Evolutionary conservation across 371 early-diverging fungal species (phyloP).

Genomic region (Mucor irregularis): DNA sequence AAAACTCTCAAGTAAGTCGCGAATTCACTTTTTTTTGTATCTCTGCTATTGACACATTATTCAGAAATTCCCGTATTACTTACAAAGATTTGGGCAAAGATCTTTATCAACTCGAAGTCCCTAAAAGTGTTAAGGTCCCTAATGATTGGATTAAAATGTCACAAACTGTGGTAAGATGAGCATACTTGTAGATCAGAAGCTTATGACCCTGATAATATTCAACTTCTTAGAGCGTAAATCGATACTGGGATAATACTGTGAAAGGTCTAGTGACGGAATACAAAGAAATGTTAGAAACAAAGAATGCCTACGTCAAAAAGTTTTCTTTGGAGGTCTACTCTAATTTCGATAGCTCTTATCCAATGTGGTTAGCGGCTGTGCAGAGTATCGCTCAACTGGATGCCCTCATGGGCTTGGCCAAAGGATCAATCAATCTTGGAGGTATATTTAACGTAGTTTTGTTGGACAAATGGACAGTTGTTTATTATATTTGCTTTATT

Average conservation of each 20-base stretch:
- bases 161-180: constrained; percentile 67
- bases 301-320: constrained; percentile 64
- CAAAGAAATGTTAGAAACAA: constrained; percentile 85
- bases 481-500: too few relatives aligned
- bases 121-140: constrained; percentile 78
- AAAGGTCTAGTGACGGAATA: constrained; percentile 68
- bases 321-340: constrained; percentile 73
- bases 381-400: constrained; percentile 87
- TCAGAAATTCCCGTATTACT: constrained; percentile 34
- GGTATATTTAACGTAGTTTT: constrained; percentile 38
- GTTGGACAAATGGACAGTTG: too few relatives aligned
- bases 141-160: constrained; percentile 77
- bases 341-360: constrained; percentile 78
- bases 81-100: constrained; percentile 97
- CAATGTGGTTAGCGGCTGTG: constrained; percentile 72
- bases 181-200: too few relatives aligned
- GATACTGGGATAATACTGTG: constrained; percentile 86
- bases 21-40: neutral
- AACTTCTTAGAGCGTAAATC: constrained; percentile 62
- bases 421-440: constrained; percentile 71
- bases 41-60: constrained; percentile 21
- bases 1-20: constrained; percentile 55
- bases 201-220: neutral
- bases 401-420: constrained; percentile 82
- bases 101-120: constrained; percentile 92